Conservation (phyloP, 2,329 filamentous ascomycete genomes). For the Beauveria medogensis region DNA sequence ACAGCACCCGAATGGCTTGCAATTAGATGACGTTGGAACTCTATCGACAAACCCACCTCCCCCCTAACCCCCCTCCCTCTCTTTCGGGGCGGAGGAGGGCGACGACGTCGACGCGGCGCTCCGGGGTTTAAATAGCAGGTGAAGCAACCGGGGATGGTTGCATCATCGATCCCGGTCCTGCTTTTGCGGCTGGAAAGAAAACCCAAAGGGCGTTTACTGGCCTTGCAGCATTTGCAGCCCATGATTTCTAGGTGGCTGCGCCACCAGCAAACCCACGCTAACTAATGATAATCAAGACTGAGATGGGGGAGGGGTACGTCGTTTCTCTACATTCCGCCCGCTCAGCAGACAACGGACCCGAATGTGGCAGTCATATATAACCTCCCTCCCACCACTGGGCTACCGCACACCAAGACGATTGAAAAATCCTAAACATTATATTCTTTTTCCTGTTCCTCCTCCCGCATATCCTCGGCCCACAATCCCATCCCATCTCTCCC, state of each 20-base stretch:
- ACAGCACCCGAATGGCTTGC: background rate
- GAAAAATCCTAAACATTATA: background rate
- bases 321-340: background rate
- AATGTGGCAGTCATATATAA: background rate
- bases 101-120: background rate
- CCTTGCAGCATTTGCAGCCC: no score
- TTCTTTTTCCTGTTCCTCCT: background rate
- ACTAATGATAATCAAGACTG: background rate
- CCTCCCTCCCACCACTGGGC: background rate
- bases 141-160: background rate
- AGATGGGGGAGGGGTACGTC: background rate
- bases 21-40: constrained; percentile 4
- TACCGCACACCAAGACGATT: no score
- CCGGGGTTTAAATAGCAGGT: background rate
- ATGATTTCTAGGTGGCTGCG: background rate
- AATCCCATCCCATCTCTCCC: background rate
- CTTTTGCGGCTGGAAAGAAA: background rate
- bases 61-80: background rate
- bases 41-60: background rate
- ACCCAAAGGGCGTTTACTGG: no score
- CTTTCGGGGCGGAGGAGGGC: background rate
- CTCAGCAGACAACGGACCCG: background rate
- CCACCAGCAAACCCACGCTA: background rate
- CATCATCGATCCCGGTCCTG: background rate
- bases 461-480: background rate